Evolutionary conservation across 768 basidiomycete species (phyloP), one percentile per base, ranked within the genome.

Genomic region (Amanita fuliginea): DNA sequence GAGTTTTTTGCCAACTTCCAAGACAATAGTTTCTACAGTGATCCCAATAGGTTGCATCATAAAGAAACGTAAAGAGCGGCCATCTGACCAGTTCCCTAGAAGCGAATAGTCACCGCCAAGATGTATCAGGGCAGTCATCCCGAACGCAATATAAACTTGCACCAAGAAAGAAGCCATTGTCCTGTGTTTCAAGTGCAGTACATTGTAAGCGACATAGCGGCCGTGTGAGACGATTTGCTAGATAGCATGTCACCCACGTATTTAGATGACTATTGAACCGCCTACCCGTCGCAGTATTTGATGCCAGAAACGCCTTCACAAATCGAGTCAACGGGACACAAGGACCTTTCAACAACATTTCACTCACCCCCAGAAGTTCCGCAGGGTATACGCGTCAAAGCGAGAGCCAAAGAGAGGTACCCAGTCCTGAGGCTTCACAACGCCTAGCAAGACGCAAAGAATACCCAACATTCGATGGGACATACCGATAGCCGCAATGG

Each of bases 61-160:
- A 52, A 66, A 68, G 56, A 66, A 67, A 11, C 46, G 37, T 41
- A 59, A 13, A 2, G 56, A 50, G 0, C 56, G 39, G 9, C 50
- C 28, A 33, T 53, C 44, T 32, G 52, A 46, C 50, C 42, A 45
- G n/a, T 28, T 34, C 11, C 51, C 44, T 28, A 61, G 40, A 34
- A 65, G 50, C 62, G 67, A 64, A 52, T 58, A 59, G 28, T 69
- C 69, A 8, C 64, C 66, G 4, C 57, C 57, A 26, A 57, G 46
- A 42, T 70, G 69, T 43, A 64, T 58, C 35, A 62, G 10, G 7
- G 60, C 67, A 11, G 63, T 61, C 28, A 67, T 50, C 28, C 61
- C 49, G 56, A 70, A 70, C 3, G 59, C 61, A 9, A 51, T 52
- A 26, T 56, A 56, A 2, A 62, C 42, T 47, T 54, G 54, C 10